Evolutionary conservation across 2,329 filamentous ascomycete genomes (phyloP).

Genomic region (Trichoderma koningii): DNA sequence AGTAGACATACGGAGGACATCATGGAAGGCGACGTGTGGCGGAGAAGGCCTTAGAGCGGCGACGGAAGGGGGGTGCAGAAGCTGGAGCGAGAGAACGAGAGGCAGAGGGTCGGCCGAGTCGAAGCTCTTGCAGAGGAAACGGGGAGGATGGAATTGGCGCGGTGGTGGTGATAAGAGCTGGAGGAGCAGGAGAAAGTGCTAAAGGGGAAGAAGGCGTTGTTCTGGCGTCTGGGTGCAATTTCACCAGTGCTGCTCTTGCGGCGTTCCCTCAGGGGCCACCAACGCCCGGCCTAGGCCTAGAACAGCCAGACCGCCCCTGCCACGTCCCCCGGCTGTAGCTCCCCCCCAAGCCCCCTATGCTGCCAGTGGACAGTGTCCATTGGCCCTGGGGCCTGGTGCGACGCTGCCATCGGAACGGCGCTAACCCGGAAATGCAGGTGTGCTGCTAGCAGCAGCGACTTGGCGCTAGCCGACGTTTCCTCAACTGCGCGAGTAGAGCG

Average conservation of each 20-base stretch:
- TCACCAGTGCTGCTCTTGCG: constrained; percentile 25
- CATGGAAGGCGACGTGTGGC: constrained; percentile 27
- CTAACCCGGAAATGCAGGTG: not conserved
- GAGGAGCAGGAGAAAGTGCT: constrained; percentile 26
- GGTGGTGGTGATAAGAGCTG: constrained; percentile 23
- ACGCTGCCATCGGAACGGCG: not conserved
- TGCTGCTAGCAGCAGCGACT: not conserved
- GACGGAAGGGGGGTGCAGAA: constrained; percentile 9
- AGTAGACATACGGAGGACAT: constrained; percentile 33
- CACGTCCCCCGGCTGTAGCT: constrained; percentile 26
- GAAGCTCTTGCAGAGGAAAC: constrained; percentile 24
- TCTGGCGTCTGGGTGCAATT: constrained; percentile 27
- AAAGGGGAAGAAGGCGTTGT: constrained; percentile 28
- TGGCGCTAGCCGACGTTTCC: not conserved
- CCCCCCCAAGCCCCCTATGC: constrained; percentile 11
- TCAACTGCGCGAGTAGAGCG: not conserved
- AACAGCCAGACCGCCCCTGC: constrained; percentile 28
- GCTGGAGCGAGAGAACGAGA: constrained; percentile 26
- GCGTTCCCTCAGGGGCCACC: constrained; percentile 26
- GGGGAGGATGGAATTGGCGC: constrained; percentile 26
- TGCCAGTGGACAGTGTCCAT: no score
- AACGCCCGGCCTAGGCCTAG: constrained; percentile 14
- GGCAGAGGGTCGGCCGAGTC: constrained; percentile 17
- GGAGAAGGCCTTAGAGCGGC: constrained; percentile 14
- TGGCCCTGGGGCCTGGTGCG: not conserved